Evolutionary conservation across 352 stramenopile species (phyloP).

Genomic region (Globisporangium alternatum): DNA sequence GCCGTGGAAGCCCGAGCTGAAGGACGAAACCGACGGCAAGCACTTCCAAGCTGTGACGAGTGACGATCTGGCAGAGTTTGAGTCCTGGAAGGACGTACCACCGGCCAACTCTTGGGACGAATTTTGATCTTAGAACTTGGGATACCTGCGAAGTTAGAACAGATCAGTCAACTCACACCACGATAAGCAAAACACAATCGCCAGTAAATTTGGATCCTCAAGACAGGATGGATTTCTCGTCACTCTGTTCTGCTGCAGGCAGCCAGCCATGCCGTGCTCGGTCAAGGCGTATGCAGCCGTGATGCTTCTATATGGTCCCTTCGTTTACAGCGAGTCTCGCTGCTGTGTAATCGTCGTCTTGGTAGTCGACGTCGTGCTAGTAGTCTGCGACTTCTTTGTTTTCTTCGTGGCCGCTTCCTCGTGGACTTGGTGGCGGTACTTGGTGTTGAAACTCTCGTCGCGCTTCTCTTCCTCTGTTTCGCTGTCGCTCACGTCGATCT

Average conservation of each 20-base stretch:
- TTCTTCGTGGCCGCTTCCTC: conserved; percentile 13
- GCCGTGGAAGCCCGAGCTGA: conserved; percentile 44
- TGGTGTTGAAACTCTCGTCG: conserved; percentile 13
- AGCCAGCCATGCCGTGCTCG: background rate
- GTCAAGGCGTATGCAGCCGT: background rate
- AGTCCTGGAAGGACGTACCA: conserved; percentile 31
- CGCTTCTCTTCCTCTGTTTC: conserved; percentile 41
- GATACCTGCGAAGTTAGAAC: background rate
- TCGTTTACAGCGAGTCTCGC: conserved; percentile 6
- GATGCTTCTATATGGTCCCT: conserved; percentile 1
- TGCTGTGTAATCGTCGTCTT: background rate
- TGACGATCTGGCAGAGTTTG: conserved; percentile 30
- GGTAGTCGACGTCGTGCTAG: conserved; percentile 2
- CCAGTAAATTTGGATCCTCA: background rate
- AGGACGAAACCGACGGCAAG: conserved; percentile 31
- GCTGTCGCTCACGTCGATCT: conserved; percentile 32
- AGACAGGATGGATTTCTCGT: background rate
- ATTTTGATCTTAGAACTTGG: conserved; percentile 31
- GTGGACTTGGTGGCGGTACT: conserved; percentile 13
- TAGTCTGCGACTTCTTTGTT: background rate
- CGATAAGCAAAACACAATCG: background rate
- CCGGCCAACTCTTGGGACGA: conserved; percentile 35
- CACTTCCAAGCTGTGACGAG: conserved; percentile 39
- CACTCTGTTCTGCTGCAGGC: background rate
- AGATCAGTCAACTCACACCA: background rate